phyloP scores from a whole-genome alignment of 2,329 filamentous ascomycete species.

The Chaetoscypha palmicola region DNA sequence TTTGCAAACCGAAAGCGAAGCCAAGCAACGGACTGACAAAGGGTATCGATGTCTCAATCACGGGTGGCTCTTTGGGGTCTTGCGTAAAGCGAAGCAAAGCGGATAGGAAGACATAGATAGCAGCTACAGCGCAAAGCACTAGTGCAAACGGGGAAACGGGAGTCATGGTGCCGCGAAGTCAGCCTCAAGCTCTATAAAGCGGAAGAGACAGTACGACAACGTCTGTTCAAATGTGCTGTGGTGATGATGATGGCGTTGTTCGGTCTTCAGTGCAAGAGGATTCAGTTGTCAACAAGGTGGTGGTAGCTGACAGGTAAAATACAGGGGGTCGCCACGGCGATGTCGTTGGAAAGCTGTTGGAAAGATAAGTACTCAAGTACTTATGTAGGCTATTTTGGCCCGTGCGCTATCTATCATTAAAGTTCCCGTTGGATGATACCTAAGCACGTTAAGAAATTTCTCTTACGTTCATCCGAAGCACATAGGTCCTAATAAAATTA shows the following conservation, averaged over 20 bases:
- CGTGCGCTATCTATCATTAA: no score
- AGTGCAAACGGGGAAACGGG: neutral
- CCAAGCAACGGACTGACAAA: slow-evolving; percentile 1
- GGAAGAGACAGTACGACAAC: neutral
- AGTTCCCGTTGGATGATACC: no score
- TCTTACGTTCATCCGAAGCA: no score
- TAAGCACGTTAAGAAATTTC: no score
- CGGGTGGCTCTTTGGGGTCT: slow-evolving; percentile 1
- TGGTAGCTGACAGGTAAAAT: no score
- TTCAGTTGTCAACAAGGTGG: no score
- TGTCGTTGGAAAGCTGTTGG: no score
- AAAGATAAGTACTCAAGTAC: no score
- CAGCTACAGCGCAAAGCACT: neutral
- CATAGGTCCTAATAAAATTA: no score
- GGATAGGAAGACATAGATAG: neutral
- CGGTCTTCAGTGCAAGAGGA: neutral
- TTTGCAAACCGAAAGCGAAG: neutral
- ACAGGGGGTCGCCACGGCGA: no score
- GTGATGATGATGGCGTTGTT: neutral
- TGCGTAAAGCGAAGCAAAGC: slow-evolving; percentile 2
- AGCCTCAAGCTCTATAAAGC: neutral
- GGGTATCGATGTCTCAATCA: slow-evolving; percentile 2
- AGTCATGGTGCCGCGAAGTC: neutral
- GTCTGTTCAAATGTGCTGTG: neutral
- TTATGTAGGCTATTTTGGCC: no score